Percentiles rank a stretch among this genome's conserved stretches.
Conservation (phyloP, 305 asterid genomes). For the Solanum chacoense region DNA sequence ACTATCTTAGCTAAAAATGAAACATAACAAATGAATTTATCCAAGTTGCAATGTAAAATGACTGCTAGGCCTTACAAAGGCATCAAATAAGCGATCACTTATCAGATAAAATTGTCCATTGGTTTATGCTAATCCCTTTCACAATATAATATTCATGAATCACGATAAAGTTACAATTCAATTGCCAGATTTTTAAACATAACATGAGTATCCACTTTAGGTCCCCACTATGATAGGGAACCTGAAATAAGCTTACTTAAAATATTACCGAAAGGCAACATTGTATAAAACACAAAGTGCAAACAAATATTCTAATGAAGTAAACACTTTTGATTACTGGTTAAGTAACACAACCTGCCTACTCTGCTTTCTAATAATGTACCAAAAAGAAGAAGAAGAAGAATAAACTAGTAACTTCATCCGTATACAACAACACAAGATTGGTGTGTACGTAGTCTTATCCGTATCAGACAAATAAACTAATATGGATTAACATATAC, state of each 20-base stretch:
- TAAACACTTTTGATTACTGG: background rate
- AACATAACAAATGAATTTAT: background rate
- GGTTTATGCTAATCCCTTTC: background rate
- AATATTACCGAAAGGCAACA: background rate
- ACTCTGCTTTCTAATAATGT: background rate
- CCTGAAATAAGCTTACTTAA: background rate
- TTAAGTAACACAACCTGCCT: background rate
- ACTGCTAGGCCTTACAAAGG: no score
- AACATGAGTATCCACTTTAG: background rate
- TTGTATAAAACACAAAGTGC: background rate
- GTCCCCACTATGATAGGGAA: background rate
- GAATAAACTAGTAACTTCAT: background rate
- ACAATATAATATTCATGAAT: background rate
- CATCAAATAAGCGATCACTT: no score
- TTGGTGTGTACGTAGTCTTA: background rate
- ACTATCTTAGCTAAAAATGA: background rate
- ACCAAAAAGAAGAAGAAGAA: background rate
- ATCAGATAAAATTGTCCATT: no score
- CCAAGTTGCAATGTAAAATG: background rate
- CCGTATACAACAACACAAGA: background rate
- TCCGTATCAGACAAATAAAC: background rate
- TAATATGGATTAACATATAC: background rate
- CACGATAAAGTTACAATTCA: background rate
- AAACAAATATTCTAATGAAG: background rate
- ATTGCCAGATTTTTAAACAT: background rate